These are phyloP conservation scores for Cylindrotheca closterium DNA, from an alignment of 108 stramenopile genomes.

Conservation along the genomic window DNA sequence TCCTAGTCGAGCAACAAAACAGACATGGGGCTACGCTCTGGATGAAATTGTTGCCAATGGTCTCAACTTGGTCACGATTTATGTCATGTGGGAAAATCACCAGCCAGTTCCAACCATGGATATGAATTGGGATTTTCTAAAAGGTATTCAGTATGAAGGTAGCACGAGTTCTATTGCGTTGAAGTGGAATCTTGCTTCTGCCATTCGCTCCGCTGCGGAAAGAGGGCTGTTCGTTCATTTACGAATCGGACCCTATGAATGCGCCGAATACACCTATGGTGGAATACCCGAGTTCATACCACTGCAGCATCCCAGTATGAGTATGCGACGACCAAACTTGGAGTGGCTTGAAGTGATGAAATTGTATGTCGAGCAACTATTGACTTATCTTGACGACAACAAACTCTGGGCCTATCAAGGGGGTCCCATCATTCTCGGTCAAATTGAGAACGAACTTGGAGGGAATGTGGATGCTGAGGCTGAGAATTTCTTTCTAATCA, in stretches of 20 bases:
- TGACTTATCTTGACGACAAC: conserved; percentile 39
- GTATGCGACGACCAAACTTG: conserved; percentile 46
- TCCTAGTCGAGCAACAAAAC: conserved; percentile 37
- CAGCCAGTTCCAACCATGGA: conserved; percentile 30
- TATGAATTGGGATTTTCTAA: conserved; percentile 42
- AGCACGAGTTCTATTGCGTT: not conserved
- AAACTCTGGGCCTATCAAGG: conserved; percentile 50
- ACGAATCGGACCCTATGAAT: conserved; percentile 56
- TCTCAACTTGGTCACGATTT: conserved; percentile 58
- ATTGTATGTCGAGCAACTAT: conserved; percentile 22
- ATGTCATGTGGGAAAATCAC: conserved; percentile 52
- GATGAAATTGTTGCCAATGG: conserved; percentile 50
- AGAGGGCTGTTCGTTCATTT: conserved; percentile 64
- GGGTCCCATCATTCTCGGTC: conserved; percentile 58
- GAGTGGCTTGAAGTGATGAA: conserved; percentile 56
- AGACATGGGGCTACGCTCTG: conserved; percentile 41
- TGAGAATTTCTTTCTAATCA: conserved; percentile 9
- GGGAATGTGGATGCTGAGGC: conserved; percentile 21
- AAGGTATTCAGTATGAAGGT: not conserved
- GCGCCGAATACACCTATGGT: conserved; percentile 67
- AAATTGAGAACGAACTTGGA: conserved; percentile 76
- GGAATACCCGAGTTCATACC: conserved; percentile 64
- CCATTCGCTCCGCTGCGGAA: conserved; percentile 37
- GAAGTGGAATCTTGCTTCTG: conserved; percentile 45
- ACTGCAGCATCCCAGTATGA: conserved; percentile 35